phyloP scores from a whole-genome alignment of 1,284 basidiomycete genomes.

The Irpex rosettiformis region DNA sequence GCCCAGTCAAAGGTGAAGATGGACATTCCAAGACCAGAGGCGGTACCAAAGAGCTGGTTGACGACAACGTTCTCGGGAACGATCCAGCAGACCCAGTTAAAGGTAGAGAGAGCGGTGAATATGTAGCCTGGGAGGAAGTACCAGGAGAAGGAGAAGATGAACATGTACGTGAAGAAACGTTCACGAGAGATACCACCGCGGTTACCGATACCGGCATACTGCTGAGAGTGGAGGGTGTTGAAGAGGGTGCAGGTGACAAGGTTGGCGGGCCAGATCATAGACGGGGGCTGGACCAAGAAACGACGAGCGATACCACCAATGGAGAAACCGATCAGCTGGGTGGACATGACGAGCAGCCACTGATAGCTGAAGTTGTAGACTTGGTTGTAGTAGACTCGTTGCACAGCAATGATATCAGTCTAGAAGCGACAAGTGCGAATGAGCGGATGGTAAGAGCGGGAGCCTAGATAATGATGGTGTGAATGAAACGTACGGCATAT shows the following conservation, averaged over 20 bases:
- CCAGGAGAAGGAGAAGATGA: slow-evolving; percentile 41
- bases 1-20: slow-evolving; percentile 44
- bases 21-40: slow-evolving; percentile 42
- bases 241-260: slow-evolving; percentile 55
- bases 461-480: background rate
- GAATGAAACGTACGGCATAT: slow-evolving; percentile 41
- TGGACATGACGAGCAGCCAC: slow-evolving; percentile 60
- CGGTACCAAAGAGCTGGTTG: slow-evolving; percentile 41
- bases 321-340: slow-evolving; percentile 68
- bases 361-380: slow-evolving; percentile 39
- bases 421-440: slow-evolving; percentile 13
- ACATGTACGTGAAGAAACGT: slow-evolving; percentile 48
- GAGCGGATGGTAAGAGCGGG: background rate
- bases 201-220: slow-evolving; percentile 45
- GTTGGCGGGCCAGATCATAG: slow-evolving; percentile 81
- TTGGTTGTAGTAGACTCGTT: slow-evolving; percentile 54
- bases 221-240: slow-evolving; percentile 56
- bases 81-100: slow-evolving; percentile 63
- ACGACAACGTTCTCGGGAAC: slow-evolving; percentile 38
- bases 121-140: slow-evolving; percentile 50
- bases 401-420: slow-evolving; percentile 63
- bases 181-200: slow-evolving; percentile 43
- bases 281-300: slow-evolving; percentile 73
- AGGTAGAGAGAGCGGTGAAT: slow-evolving; percentile 44
- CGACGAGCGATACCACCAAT: slow-evolving; percentile 60